Evolutionary conservation across 345 rosid genomes (phyloP).

Genomic region (Acer negundo): DNA sequence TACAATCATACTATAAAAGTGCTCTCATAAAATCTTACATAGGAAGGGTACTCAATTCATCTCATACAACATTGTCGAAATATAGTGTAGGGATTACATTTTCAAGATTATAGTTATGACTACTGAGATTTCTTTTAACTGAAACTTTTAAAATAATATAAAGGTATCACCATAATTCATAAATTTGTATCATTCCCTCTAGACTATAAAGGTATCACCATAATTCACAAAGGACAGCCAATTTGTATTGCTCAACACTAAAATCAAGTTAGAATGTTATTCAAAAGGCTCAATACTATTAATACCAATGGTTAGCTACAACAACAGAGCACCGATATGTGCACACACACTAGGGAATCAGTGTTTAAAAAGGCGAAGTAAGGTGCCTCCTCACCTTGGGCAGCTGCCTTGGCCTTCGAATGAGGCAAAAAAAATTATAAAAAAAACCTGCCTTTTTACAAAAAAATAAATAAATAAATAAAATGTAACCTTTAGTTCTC

Average conservation of each 20-base stretch:
- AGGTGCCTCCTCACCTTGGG: too few species aligned
- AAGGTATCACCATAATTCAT: neutral
- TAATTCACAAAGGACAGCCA: neutral
- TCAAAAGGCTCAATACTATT: neutral
- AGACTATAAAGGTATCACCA: neutral
- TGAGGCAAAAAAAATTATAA: too few species aligned
- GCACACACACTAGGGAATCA: neutral
- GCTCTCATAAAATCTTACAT: neutral
- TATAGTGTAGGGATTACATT: neutral
- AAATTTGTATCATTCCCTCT: too few species aligned
- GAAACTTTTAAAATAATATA: too few species aligned
- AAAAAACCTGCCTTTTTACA: too few species aligned
- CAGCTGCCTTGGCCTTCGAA: too few species aligned
- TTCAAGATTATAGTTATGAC: neutral
- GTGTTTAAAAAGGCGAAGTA: too few species aligned
- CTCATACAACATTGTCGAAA: neutral
- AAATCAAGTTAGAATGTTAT: neutral
- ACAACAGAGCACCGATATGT: neutral
- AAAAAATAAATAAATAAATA: too few species aligned
- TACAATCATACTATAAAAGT: neutral
- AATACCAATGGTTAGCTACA: neutral
- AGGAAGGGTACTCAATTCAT: neutral
- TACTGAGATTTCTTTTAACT: neutral
- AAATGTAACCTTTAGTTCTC: too few species aligned
- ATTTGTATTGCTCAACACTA: neutral